A percentile compares a stretch with the other conserved stretches of the same genome.
Evolutionary conservation across 73 alveolate species (phyloP).

Genomic region (Loxodes magnus): DNA sequence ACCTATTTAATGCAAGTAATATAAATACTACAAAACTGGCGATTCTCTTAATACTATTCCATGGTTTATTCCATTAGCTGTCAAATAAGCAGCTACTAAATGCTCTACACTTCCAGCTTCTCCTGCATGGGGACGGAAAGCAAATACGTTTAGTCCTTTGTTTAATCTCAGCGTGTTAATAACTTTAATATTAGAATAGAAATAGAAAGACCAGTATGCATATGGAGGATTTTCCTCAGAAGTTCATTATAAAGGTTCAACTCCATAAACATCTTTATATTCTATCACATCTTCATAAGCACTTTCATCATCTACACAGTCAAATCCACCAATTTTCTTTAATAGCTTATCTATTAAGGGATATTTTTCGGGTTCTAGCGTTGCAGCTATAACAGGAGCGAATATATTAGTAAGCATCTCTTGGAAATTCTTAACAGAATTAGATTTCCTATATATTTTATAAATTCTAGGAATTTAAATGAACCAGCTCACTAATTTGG

Average conservation of each 20-base stretch:
- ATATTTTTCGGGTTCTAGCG: constrained; percentile 4
- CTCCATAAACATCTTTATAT: no score
- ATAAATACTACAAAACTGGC: constrained; percentile 38
- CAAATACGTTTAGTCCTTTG: constrained; percentile 29
- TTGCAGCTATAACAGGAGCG: constrained; percentile 5
- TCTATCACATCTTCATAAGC: no score
- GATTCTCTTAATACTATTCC: constrained; percentile 9
- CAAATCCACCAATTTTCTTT: constrained; percentile 31
- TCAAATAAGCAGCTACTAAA: constrained; percentile 40
- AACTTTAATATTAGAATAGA: constrained; percentile 39
- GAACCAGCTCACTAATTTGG: constrained; percentile 48
- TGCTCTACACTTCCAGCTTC: constrained; percentile 71
- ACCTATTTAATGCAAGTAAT: constrained; percentile 54
- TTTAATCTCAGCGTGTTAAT: constrained; percentile 42
- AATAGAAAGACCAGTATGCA: constrained; percentile 51
- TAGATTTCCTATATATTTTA: constrained; percentile 31
- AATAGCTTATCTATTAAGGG: constrained; percentile 1
- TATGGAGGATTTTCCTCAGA: constrained; percentile 50
- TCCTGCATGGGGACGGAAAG: constrained; percentile 58
- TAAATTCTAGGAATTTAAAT: constrained; percentile 57
- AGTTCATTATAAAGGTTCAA: constrained; percentile 18
- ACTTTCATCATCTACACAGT: constrained; percentile 65
- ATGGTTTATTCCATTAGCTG: constrained; percentile 24
- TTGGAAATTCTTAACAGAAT: constrained; percentile 38
- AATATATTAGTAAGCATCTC: constrained; percentile 51